Base-by-base conservation (phyloP, 495 filamentous ascomycete genomes). In the Symbiotaphrina buchneri region DNA sequence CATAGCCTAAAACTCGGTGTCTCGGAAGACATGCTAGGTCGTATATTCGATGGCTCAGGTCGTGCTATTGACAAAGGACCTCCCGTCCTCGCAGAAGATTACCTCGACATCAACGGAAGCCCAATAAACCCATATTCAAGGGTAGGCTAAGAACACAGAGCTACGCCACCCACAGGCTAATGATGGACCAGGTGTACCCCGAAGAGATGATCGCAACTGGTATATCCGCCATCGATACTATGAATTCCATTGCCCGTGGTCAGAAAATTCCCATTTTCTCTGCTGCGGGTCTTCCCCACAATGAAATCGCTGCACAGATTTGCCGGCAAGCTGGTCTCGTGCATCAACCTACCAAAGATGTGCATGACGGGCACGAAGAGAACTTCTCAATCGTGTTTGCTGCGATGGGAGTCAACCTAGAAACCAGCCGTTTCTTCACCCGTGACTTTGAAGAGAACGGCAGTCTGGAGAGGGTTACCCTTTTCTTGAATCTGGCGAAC, bases 211-310 rank as follows among this genome's bases (percentile, higher is more conserved):
- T 99, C 44, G 83, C 85, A 6, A 99, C 90, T 34, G 90, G 90
- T 68, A 99, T 99, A 50, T 93, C 83, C 35, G 84, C 90, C 46
- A 99, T 99, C 46, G 90, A 99, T 52, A 94, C 85, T 25, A 99
- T 99, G 90, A 99, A 99, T 68, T 95, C 90, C 37, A 85, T 99
- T 52, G 87, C 90, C 40, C 83, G 90, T 63, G 90, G 90, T 36
- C 90, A 99, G 55, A 99, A 99, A 64, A 99, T 99, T 39, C 90
- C 90, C 33, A 99, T 99, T 47, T 99, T 99, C 71, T 95, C 90
- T 5, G 83, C 90, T 28, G 73, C 90, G 32, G 90, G 90, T 82
- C 63, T 99, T 32, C 90, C 90, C 4, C 90, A 99, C 55, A 94
- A 95, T 55, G 90, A 99, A 58, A 93, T 99, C 43, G 90, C 90